phyloP scores from a whole-genome alignment of 352 stramenopile genomes.

The Aphanomyces invadans region DNA sequence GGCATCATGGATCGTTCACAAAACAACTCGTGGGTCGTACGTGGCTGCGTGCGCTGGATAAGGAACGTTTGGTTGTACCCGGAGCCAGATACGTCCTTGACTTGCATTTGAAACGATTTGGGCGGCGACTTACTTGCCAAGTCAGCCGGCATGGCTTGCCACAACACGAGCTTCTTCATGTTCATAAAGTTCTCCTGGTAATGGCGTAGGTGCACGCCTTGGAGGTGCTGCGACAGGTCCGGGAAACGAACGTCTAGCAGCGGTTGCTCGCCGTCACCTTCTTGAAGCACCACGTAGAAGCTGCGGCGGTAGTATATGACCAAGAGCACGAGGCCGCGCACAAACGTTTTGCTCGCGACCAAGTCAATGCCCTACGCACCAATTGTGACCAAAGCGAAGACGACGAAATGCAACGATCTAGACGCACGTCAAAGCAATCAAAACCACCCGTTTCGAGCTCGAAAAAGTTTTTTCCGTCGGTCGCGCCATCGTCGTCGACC shows the following conservation, averaged over 20 bases:
- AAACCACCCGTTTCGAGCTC: slow-evolving; percentile 87
- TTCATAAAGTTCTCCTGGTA: slow-evolving; percentile 74
- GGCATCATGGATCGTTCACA: neutral
- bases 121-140: slow-evolving; percentile 49
- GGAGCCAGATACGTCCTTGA: slow-evolving; percentile 70
- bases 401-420: too few relatives aligned
- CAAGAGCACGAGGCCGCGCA: slow-evolving; percentile 68
- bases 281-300: slow-evolving; percentile 89
- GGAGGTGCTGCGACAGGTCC: slow-evolving; percentile 81
- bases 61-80: slow-evolving; percentile 83
- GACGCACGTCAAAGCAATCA: slow-evolving; percentile 61
- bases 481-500: slow-evolving; percentile 75
- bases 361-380: slow-evolving; percentile 45
- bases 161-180: slow-evolving; percentile 91
- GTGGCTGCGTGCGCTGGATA: slow-evolving; percentile 53
- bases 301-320: slow-evolving; percentile 81
- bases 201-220: slow-evolving; percentile 82
- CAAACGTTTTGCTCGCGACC: slow-evolving; percentile 83
- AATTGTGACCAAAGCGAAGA: too few relatives aligned
- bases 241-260: slow-evolving; percentile 92
- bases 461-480: slow-evolving; percentile 82
- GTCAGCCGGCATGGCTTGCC: slow-evolving; percentile 59
- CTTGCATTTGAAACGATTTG: slow-evolving; percentile 76
- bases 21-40: neutral
- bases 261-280: slow-evolving; percentile 85